These are phyloP conservation scores for Boletus speciosus DNA, from an alignment of 768 basidiomycete genomes.

Conservation along the genomic window DNA sequence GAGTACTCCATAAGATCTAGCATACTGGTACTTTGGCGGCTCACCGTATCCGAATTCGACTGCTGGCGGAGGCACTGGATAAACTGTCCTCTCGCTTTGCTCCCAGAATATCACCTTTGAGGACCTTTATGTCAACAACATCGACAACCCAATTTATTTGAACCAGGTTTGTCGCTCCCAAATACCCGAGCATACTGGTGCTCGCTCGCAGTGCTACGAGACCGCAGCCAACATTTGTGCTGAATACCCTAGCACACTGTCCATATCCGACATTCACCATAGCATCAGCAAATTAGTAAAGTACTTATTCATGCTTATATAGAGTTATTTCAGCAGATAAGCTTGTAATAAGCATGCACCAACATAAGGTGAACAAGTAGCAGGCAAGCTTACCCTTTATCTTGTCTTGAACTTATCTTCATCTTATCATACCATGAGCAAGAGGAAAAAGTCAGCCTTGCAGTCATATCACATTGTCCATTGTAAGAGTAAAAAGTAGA, in stretches of 20 bases:
- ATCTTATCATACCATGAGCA: too few species aligned
- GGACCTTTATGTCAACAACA: constrained; percentile 32
- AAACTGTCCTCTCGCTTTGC: not conserved
- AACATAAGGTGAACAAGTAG: too few species aligned
- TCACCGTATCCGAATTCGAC: constrained; percentile 37
- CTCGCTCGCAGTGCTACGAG: constrained; percentile 33
- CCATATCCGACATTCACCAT: constrained; percentile 33
- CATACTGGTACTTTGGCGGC: constrained; percentile 34
- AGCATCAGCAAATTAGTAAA: too few species aligned
- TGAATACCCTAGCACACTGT: constrained; percentile 35
- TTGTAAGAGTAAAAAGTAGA: too few species aligned
- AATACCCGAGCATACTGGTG: not conserved
- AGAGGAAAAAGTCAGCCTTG: too few species aligned
- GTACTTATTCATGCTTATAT: too few species aligned
- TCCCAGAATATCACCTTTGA: constrained; percentile 23
- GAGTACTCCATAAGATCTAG: too few species aligned
- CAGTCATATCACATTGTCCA: too few species aligned
- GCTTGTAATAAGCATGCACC: too few species aligned
- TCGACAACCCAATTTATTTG: constrained; percentile 43
- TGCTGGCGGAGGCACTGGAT: constrained; percentile 42
- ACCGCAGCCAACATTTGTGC: constrained; percentile 35
- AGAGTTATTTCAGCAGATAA: too few species aligned
- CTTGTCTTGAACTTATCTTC: too few species aligned
- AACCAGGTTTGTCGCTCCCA: constrained; percentile 26
- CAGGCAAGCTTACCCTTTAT: too few species aligned